Evolutionary conservation across 768 basidiomycete species (phyloP).

Genomic region (Hirschioporus abietinus): DNA sequence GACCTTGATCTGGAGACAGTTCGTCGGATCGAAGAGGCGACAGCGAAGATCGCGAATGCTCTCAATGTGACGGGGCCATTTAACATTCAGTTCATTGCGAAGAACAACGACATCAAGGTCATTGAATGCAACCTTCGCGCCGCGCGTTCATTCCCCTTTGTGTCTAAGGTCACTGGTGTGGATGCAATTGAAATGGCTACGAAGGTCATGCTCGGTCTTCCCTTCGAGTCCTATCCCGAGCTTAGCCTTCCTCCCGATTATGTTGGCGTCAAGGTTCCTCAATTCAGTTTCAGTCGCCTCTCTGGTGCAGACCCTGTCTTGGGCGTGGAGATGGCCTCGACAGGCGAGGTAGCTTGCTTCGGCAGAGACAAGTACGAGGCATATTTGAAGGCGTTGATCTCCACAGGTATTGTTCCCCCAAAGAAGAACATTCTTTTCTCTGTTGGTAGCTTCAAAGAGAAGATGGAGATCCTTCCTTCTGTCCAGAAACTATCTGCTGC

Average conservation of each 20-base stretch:
- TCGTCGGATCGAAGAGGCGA: slow-evolving; percentile 93
- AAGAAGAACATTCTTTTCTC: slow-evolving; percentile 98
- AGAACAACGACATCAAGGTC: slow-evolving; percentile 99
- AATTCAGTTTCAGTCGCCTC: slow-evolving; percentile 95
- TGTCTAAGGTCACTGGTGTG: slow-evolving; percentile 95
- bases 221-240: slow-evolving; percentile 88
- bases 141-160: slow-evolving; percentile 97
- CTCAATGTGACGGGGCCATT: slow-evolving; percentile 97
- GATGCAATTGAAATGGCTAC: slow-evolving; percentile 99
- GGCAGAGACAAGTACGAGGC: slow-evolving; percentile 98
- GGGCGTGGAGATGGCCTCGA: slow-evolving; percentile 99
- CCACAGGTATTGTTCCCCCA: slow-evolving; percentile 90
- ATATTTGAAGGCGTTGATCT: slow-evolving; percentile 94
- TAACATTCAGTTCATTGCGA: slow-evolving; percentile 99
- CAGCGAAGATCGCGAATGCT: slow-evolving; percentile 94
- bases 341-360: slow-evolving; percentile 98
- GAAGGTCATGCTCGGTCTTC: slow-evolving; percentile 93
- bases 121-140: slow-evolving; percentile 99
- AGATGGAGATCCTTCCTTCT: slow-evolving; percentile 90
- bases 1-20: slow-evolving; percentile 97
- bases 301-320: slow-evolving; percentile 97
- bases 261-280: slow-evolving; percentile 99
- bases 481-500: slow-evolving; percentile 92
- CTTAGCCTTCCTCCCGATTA: slow-evolving; percentile 84
- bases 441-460: slow-evolving; percentile 95